These are phyloP conservation scores for Plenodomus tracheiphilus DNA, from an alignment of 2,329 filamentous ascomycete species.

Conservation along the genomic window DNA sequence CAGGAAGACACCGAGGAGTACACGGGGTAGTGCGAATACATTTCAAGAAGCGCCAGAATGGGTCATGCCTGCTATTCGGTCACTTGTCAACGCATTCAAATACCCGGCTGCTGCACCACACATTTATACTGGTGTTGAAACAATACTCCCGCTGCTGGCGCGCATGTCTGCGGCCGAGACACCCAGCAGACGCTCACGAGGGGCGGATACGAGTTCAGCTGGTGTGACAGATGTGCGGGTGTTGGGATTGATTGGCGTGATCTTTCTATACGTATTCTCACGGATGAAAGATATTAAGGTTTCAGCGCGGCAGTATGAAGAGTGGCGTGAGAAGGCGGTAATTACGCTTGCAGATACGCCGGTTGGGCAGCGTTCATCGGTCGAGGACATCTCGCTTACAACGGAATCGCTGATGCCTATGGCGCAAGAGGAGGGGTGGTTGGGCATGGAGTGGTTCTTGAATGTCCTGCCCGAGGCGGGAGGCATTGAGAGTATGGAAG, in stretches of 20 bases:
- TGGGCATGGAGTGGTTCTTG: slow-evolving; percentile 61
- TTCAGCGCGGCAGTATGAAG: slow-evolving; percentile 36
- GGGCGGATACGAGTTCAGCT: slow-evolving; percentile 24
- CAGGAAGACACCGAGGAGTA: slow-evolving; percentile 26
- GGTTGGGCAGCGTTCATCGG: slow-evolving; percentile 52
- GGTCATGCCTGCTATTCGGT: slow-evolving; percentile 70
- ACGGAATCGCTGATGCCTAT: slow-evolving; percentile 38
- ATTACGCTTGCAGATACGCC: slow-evolving; percentile 55
- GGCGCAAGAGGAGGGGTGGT: slow-evolving; percentile 45
- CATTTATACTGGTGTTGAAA: slow-evolving; percentile 71
- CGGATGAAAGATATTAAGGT: slow-evolving; percentile 43
- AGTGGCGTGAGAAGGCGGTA: slow-evolving; percentile 50
- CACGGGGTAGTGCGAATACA: slow-evolving; percentile 14
- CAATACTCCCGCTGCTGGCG: slow-evolving; percentile 50
- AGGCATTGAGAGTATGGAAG: slow-evolving; percentile 19
- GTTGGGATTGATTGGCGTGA: slow-evolving; percentile 59
- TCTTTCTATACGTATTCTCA: slow-evolving; percentile 64
- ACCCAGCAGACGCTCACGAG: slow-evolving; percentile 55
- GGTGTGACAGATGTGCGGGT: slow-evolving; percentile 24
- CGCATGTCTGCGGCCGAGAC: slow-evolving; percentile 39
- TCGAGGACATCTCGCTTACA: slow-evolving; percentile 48
- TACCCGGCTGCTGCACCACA: slow-evolving; percentile 69
- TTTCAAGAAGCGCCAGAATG: slow-evolving; percentile 52
- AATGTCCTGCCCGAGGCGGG: slow-evolving; percentile 51
- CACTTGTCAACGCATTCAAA: slow-evolving; percentile 65